phyloP scores from a whole-genome alignment of 305 asterid genomes.

The Fraxinus xanthoxyloides region DNA sequence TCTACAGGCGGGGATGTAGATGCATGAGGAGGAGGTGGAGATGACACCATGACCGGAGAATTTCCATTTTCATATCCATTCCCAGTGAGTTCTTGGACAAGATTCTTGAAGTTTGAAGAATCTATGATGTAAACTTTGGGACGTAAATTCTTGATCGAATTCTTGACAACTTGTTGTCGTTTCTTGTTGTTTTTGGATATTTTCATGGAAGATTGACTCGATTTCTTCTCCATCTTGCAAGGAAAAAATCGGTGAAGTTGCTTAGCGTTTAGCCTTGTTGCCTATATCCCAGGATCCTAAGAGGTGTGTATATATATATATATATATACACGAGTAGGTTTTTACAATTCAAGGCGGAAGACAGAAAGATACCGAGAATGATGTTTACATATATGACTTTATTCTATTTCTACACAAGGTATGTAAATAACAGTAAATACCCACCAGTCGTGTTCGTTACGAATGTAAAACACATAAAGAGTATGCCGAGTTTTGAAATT shows the following conservation, averaged over 20 bases:
- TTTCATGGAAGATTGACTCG: slow-evolving; percentile 32
- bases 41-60: slow-evolving; percentile 16
- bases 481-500: slow-evolving; percentile 53
- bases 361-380: slow-evolving; percentile 57
- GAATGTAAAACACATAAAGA: slow-evolving; percentile 22
- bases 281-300: slow-evolving; percentile 34
- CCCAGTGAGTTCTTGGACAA: slow-evolving; percentile 68
- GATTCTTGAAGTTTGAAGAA: slow-evolving; percentile 63
- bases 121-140: slow-evolving; percentile 71
- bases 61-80: background rate
- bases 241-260: background rate
- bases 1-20: background rate
- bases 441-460: no score
- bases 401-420: background rate
- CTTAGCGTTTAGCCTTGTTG: slow-evolving; percentile 26
- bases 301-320: slow-evolving; percentile 13
- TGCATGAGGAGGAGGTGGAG: background rate
- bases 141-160: slow-evolving; percentile 28
- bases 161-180: slow-evolving; percentile 15
- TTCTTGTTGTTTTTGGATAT: slow-evolving; percentile 28
- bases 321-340: background rate
- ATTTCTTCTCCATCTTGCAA: slow-evolving; percentile 50
- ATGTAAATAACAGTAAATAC: no score
- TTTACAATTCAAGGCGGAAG: background rate
- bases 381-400: slow-evolving; percentile 25